Evolutionary conservation across 805 yeast genomes (phyloP), one percentile per base, ranked within the genome.

Genomic region (Sungouiozyma intestinalis): DNA sequence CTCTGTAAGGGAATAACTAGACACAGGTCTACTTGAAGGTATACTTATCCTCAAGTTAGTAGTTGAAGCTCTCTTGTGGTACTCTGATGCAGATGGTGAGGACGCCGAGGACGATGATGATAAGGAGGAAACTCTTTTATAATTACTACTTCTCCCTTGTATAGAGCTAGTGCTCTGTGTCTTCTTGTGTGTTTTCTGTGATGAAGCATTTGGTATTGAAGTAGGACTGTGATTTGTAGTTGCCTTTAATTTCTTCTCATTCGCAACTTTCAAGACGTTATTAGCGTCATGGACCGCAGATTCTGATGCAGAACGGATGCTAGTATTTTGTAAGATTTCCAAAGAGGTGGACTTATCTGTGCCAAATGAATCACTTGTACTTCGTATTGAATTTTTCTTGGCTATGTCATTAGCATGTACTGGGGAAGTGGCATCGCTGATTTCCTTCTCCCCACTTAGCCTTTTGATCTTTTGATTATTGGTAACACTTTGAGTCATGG

Each of bases 401-500:
- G 29, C 11, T 7, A 24, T 24, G 29, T 24, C 29, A 11, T 24
- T 24, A 24, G 29, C 29, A 24, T 24, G 11, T 6, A 11, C 11
- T 24, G 29, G 29, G 6, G 29, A 24, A 7, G 29, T 6, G 11
- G 11, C 29, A 24, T 7, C 9, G 11, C 6, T 24, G 6, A 7
- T 6, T 6, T 24, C 29, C 29, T 11, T 11, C 6, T 24, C 29
- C 29, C 29, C 11, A 24, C 29, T 24, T 7, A 24, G 11, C 29
- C 29, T 13, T 41, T 44, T 36, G 44, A 36, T 41, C 24, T 41
- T 41, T 31, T 40, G 39, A 36, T n/a, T 42, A 41, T 54, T 54
- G 1, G 47, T 50, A 2, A 60, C 64, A 46, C 53, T 63, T 35
- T 58, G 60, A 24, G 55, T 51, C 54, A 64, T 55, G 0, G 79